Conservation (phyloP, 2,329 filamentous ascomycete species). For the Venturia effusa region DNA sequence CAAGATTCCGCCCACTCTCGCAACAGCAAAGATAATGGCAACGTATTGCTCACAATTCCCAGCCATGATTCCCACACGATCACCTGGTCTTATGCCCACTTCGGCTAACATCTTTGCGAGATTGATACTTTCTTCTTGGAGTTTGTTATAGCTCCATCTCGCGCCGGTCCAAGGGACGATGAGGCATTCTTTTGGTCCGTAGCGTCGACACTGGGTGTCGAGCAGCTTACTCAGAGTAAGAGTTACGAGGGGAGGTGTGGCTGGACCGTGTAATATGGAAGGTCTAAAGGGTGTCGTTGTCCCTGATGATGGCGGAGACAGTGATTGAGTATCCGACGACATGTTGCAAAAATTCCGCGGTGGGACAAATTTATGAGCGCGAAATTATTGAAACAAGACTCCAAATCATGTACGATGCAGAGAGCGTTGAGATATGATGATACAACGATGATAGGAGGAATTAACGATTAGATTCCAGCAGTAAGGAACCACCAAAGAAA, state of each 20-base stretch:
- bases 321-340: neutral
- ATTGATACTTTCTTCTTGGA: slow-evolving; percentile 28
- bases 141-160: slow-evolving; percentile 51
- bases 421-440: too few relatives aligned
- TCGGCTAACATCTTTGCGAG: slow-evolving; percentile 43
- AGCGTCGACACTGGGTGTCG: slow-evolving; percentile 56
- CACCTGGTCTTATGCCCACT: slow-evolving; percentile 55
- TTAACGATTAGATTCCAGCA: neutral
- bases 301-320: neutral
- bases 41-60: slow-evolving; percentile 47
- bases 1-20: slow-evolving; percentile 39
- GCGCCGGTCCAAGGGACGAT: slow-evolving; percentile 67
- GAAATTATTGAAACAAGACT: too few relatives aligned
- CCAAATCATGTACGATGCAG: too few relatives aligned
- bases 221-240: slow-evolving; percentile 63
- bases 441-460: neutral
- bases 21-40: slow-evolving; percentile 62
- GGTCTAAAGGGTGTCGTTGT: slow-evolving; percentile 14
- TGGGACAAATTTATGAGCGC: neutral
- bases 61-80: slow-evolving; percentile 66
- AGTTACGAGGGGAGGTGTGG: slow-evolving; percentile 58
- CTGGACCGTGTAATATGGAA: slow-evolving; percentile 56
- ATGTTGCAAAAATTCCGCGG: neutral
- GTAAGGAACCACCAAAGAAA: neutral
- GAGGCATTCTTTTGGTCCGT: slow-evolving; percentile 56